phyloP scores from a whole-genome alignment of 2,329 filamentous ascomycete species.

The Aspergillaceae sp. region DNA sequence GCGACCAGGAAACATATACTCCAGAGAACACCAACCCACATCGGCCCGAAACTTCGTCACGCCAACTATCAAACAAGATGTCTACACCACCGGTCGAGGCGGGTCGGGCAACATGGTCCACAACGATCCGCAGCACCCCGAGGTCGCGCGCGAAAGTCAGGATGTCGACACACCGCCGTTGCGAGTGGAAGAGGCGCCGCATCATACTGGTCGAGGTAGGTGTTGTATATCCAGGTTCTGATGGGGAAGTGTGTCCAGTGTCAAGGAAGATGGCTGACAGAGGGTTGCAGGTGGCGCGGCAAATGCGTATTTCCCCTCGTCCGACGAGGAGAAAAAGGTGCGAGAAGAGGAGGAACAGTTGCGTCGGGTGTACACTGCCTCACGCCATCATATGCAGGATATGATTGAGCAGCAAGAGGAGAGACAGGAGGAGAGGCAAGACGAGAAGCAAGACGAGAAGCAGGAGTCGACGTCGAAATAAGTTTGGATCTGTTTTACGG shows the following conservation, averaged over 20 bases:
- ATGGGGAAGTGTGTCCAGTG: neutral
- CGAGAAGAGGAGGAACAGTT: slow-evolving; percentile 26
- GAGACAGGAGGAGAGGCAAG: neutral
- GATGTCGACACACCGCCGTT: slow-evolving; percentile 58
- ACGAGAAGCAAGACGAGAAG: no score
- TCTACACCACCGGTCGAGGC: slow-evolving; percentile 83
- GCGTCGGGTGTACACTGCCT: slow-evolving; percentile 20
- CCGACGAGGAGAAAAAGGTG: slow-evolving; percentile 14
- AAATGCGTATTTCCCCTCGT: slow-evolving; percentile 26
- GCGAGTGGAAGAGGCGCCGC: slow-evolving; percentile 30
- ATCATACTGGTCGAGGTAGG: slow-evolving; percentile 38
- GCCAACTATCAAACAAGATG: slow-evolving; percentile 70
- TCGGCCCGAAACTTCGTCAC: slow-evolving; percentile 63
- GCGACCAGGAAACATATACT: slow-evolving; percentile 52
- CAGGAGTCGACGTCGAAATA: neutral
- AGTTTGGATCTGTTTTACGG: neutral
- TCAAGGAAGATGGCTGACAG: neutral
- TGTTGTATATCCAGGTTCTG: neutral
- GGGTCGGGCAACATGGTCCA: slow-evolving; percentile 84
- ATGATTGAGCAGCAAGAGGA: slow-evolving; percentile 14
- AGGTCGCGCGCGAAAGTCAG: slow-evolving; percentile 67
- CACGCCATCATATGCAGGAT: slow-evolving; percentile 21
- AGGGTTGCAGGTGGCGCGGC: slow-evolving; percentile 24
- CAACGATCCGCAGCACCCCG: slow-evolving; percentile 56
- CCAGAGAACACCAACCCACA: slow-evolving; percentile 37